phyloP scores from a whole-genome alignment of 176 grass and related monocot genomes.

The Phragmites australis region DNA sequence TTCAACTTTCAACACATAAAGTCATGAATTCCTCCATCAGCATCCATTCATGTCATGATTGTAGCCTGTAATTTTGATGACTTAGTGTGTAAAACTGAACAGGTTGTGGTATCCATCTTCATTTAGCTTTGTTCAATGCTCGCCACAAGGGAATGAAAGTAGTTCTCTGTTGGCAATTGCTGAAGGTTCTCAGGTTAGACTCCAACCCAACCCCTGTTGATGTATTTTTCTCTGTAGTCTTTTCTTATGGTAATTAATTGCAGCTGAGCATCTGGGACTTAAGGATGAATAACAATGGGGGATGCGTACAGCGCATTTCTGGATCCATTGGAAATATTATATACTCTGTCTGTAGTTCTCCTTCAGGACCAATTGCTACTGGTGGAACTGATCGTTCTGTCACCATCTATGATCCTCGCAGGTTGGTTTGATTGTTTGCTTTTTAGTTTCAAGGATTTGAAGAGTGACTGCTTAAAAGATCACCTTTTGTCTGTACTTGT shows the following conservation, averaged over 20 bases:
- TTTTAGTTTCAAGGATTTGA: slow-evolving; percentile 13
- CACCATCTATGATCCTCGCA: slow-evolving; percentile 79
- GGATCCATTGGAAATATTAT: slow-evolving; percentile 65
- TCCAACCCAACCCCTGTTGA: neutral
- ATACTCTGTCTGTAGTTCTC: slow-evolving; percentile 68
- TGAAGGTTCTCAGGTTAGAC: slow-evolving; percentile 90
- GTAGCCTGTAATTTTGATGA: slow-evolving; percentile 2
- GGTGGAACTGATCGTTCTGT: slow-evolving; percentile 85
- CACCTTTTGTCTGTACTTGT: neutral
- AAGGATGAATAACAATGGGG: slow-evolving; percentile 83
- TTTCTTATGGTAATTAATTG: slow-evolving; percentile 38
- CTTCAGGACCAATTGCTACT: slow-evolving; percentile 60
- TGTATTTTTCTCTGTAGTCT: neutral
- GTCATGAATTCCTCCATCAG: neutral
- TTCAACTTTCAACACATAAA: neutral
- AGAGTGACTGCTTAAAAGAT: slow-evolving; percentile 4
- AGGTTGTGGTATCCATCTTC: slow-evolving; percentile 94
- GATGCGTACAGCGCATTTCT: slow-evolving; percentile 67
- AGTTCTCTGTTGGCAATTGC: slow-evolving; percentile 68
- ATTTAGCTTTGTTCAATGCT: slow-evolving; percentile 61
- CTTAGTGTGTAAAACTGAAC: slow-evolving; percentile 28
- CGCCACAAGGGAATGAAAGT: slow-evolving; percentile 49
- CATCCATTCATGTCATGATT: neutral
- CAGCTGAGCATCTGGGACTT: slow-evolving; percentile 94
- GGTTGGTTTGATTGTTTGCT: slow-evolving; percentile 42